Conservation (phyloP, 164 flowering plant species). For the Brasenia schreberi region DNA sequence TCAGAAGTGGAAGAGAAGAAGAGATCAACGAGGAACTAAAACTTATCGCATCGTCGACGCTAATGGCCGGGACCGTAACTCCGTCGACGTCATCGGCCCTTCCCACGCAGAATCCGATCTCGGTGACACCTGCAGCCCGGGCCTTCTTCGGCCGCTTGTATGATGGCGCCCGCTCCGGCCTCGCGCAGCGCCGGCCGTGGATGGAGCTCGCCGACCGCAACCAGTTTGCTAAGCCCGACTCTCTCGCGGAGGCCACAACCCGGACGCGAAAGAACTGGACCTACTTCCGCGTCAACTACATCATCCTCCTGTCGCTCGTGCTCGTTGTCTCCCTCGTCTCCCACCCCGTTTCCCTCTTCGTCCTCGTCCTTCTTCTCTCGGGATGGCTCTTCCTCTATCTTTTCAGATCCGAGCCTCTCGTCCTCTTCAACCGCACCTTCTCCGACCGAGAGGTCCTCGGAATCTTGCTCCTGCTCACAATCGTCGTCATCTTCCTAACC, state of each 20-base stretch:
- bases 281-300: slow-evolving; percentile 70
- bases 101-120: background rate
- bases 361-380: slow-evolving; percentile 41
- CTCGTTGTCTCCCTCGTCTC: slow-evolving; percentile 55
- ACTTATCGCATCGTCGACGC: background rate
- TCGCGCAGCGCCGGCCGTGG: slow-evolving; percentile 76
- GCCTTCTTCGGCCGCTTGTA: slow-evolving; percentile 40
- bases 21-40: background rate
- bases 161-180: slow-evolving; percentile 30
- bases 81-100: background rate
- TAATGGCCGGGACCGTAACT: background rate
- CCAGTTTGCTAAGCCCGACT: slow-evolving; percentile 51
- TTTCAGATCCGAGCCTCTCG: slow-evolving; percentile 59
- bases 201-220: slow-evolving; percentile 56
- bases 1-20: background rate
- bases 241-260: slow-evolving; percentile 54
- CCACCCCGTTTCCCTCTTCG: slow-evolving; percentile 52
- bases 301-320: slow-evolving; percentile 26
- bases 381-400: slow-evolving; percentile 73
- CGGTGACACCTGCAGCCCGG: slow-evolving; percentile 58
- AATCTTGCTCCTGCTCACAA: slow-evolving; percentile 22
- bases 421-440: slow-evolving; percentile 46
- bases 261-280: slow-evolving; percentile 70
- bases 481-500: slow-evolving; percentile 49
- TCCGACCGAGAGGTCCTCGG: slow-evolving; percentile 55